phyloP scores from a whole-genome alignment of 2,329 filamentous ascomycete genomes.

The Orbilia brochopaga region DNA sequence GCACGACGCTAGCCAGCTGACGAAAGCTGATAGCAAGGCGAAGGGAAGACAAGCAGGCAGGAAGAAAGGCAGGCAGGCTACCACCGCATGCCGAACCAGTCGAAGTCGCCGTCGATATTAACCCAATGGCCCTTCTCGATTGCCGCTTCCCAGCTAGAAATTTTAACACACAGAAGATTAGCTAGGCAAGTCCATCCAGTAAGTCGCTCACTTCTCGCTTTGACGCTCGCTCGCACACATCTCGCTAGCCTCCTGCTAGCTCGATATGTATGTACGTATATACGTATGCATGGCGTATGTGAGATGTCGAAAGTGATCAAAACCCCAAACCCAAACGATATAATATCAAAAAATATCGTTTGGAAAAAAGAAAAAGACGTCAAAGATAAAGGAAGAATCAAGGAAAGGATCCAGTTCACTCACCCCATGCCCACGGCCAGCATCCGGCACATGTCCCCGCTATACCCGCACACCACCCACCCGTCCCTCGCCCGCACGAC shows the following conservation, averaged over 20 bases:
- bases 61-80: slow-evolving; percentile 2
- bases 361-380: slow-evolving; percentile 6
- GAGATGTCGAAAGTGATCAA: too few species aligned
- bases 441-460: slow-evolving; percentile 48
- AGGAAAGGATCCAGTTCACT: slow-evolving; percentile 31
- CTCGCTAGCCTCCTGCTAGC: too few species aligned
- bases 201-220: slow-evolving; percentile 19
- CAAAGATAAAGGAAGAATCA: slow-evolving; percentile 4
- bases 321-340: too few species aligned
- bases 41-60: background rate
- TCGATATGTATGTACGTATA: too few species aligned
- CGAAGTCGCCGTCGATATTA: slow-evolving; percentile 50
- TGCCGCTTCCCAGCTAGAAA: slow-evolving; percentile 42
- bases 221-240: background rate
- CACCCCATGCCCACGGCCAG: slow-evolving; percentile 48
- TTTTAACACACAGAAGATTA: slow-evolving; percentile 9
- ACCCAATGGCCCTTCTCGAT: slow-evolving; percentile 50
- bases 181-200: slow-evolving; percentile 1
- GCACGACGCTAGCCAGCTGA: slow-evolving; percentile 8
- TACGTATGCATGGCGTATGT: too few species aligned
- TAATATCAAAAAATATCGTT: too few species aligned
- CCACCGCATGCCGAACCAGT: slow-evolving; percentile 50
- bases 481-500: slow-evolving; percentile 25
- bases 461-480: slow-evolving; percentile 44
- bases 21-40: slow-evolving; percentile 12